Base-by-base conservation (phyloP, 2,329 filamentous ascomycete species). In the Bisporella sp. region DNA sequence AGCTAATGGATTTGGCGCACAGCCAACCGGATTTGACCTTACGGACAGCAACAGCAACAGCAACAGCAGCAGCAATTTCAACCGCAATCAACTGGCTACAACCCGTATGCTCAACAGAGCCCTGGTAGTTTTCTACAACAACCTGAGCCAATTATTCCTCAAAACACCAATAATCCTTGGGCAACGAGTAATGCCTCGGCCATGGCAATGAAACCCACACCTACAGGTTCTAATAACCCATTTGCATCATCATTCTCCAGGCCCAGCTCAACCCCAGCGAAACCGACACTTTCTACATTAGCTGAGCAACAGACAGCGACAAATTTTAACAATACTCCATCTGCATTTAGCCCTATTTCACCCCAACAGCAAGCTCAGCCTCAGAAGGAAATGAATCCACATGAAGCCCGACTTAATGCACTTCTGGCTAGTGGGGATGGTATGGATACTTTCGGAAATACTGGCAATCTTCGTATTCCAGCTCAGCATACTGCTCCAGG, bases 191-290 rank as follows among this genome's bases (percentile, higher is more conserved):
- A 75, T 53, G 75, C 71, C 56, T 74, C 79, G 53, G 67, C 71
- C 42, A 73, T 82, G 46, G 78, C 86, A 2, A 71, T 96, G 56
- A 84, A 87, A 65, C 87, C 90, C 4, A 86, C 89, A 65, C 85
- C 88, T 4, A 99, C 93, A 3, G 93, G 93, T 45, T 97, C 93
- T 12, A 99, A 99, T 74, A 99, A 99, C 66, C 93, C 93, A 2
- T 99, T 99, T 64, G 92, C 93, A 30, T 76, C 79, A 9, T 78
- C 84, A n/a, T 82, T 86, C 63, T 78, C 58, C 71, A 84, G 74
- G 63, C 81, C 72, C 64, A 67, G 57, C 52, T 76, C 76, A 55
- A 67, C 60, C 54, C 77, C 77, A 42, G 74, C 79, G 6, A 81
- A 87, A 53, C 84, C 89, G 9, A 82, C 84, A 2, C 77, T 97